These are phyloP conservation scores for Didymella arachidicola DNA, from an alignment of 2,329 filamentous ascomycete species.

Conservation along the genomic window DNA sequence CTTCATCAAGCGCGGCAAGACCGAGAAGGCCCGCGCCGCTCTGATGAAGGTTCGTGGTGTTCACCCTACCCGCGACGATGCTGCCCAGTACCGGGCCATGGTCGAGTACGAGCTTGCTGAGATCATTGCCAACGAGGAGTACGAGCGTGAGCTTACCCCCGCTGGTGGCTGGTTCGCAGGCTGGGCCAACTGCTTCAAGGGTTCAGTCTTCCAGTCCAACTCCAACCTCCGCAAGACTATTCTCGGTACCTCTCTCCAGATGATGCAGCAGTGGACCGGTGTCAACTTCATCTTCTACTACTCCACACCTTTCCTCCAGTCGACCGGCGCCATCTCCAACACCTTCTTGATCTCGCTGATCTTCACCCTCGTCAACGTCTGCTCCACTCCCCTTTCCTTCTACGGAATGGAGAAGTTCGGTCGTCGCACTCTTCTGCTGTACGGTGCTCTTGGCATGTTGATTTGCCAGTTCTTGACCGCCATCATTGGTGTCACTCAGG, in stretches of 20 bases:
- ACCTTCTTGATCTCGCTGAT: constrained; percentile 75
- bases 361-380: constrained; percentile 76
- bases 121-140: constrained; percentile 70
- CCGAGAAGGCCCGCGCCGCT: constrained; percentile 67
- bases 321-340: constrained; percentile 25
- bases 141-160: constrained; percentile 67
- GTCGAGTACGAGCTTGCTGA: constrained; percentile 67
- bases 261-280: constrained; percentile 73
- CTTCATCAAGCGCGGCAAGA: constrained; percentile 61
- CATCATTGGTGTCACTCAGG: constrained; percentile 34
- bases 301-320: constrained; percentile 37
- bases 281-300: constrained; percentile 51
- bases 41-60: constrained; percentile 65
- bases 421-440: constrained; percentile 73
- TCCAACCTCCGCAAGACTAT: constrained; percentile 53
- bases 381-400: constrained; percentile 74
- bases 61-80: constrained; percentile 13
- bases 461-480: constrained; percentile 44
- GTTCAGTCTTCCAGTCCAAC: constrained; percentile 21
- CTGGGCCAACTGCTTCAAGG: constrained; percentile 22
- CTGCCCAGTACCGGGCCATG: constrained; percentile 12
- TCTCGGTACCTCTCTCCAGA: constrained; percentile 64
- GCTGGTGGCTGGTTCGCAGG: constrained; percentile 58
- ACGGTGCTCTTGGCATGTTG: constrained; percentile 74
- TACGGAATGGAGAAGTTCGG: constrained; percentile 78